Percentiles rank a stretch among this genome's conserved stretches.
These are phyloP conservation scores for Komagataella populi DNA, from an alignment of 805 yeast genomes.

Conservation along the genomic window DNA sequence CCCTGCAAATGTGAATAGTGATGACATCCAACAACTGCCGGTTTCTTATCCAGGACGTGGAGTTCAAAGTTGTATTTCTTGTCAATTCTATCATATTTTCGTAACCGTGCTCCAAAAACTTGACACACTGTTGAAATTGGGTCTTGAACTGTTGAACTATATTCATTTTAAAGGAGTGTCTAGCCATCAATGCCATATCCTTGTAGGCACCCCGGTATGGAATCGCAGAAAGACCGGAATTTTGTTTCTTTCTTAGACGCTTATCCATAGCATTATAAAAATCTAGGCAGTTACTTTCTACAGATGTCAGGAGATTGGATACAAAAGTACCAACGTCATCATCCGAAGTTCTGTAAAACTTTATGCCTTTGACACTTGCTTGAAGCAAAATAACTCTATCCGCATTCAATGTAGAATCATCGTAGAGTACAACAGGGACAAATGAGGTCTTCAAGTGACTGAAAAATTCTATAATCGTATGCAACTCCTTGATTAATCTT, in stretches of 20 bases:
- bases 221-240: neutral
- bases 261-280: neutral
- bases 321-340: neutral
- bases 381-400: neutral
- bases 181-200: constrained; percentile 14
- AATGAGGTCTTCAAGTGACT: neutral
- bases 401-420: neutral
- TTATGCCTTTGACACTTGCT: neutral
- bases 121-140: constrained; percentile 33
- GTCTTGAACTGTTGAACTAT: constrained; percentile 34
- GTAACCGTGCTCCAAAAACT: constrained; percentile 37
- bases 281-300: neutral
- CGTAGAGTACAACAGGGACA: neutral
- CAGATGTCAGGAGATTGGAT: neutral
- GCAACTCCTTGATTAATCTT: neutral
- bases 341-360: neutral
- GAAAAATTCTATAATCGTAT: neutral
- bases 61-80: constrained; percentile 12
- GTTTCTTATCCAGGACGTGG: constrained; percentile 25
- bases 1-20: constrained; percentile 49
- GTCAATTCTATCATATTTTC: constrained; percentile 30
- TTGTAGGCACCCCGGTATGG: neutral
- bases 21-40: constrained; percentile 42
- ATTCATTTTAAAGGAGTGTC: constrained; percentile 39
- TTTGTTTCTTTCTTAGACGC: neutral